Base-by-base conservation (phyloP, 257 asterid species). In the Solanum chaucha region DNA sequence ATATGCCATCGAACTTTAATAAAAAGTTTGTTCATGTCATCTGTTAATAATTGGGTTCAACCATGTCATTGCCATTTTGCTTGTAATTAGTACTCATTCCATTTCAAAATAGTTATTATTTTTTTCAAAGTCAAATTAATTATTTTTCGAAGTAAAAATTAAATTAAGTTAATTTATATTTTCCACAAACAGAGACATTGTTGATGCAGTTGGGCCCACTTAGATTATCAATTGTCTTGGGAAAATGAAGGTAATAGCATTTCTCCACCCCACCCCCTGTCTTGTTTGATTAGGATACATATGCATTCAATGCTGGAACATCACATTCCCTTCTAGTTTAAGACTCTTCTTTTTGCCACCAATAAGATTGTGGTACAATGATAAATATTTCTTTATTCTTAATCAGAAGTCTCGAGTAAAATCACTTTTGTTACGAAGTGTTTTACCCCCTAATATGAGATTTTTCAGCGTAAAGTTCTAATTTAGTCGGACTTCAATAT, bases 381-480 rank as follows among this genome's bases (percentile, higher is more conserved):
- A 0, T 55, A 6, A 55, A n/a, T 55, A 19, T 15, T 48, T 48
- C 3, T 55, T 55, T 17, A 55, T 55, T 0, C 1, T 6, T 17
- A 55, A 17, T 6, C 4, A 17, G 4, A 55, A 5, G 64, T 55
- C 1, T 55, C 1, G 2, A 55, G 2, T 55, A 6, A 0, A 51
- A 5, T 51, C 3, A 20, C 10, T 6, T 55, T 51, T 51, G 3
- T 51, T 19, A 55, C 10, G 8, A 0, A 51, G 10, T 0, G 0
- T 55, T n/a, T n/a, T n/a, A n/a, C n/a, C n/a, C n/a, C n/a, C n/a
- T n/a, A n/a, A n/a, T n/a, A n/a, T n/a, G n/a, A 55, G 2, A 55
- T 55, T 55, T 17, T 55, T 17, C 1, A 6, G 64, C 0, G 1
- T 20, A 55, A 44, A 55, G 0, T 55, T 15, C 0, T 0, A 55